Evolutionary conservation across 2,329 filamentous ascomycete species (phyloP).

Genomic region (Rhexocercosporidium sp.): DNA sequence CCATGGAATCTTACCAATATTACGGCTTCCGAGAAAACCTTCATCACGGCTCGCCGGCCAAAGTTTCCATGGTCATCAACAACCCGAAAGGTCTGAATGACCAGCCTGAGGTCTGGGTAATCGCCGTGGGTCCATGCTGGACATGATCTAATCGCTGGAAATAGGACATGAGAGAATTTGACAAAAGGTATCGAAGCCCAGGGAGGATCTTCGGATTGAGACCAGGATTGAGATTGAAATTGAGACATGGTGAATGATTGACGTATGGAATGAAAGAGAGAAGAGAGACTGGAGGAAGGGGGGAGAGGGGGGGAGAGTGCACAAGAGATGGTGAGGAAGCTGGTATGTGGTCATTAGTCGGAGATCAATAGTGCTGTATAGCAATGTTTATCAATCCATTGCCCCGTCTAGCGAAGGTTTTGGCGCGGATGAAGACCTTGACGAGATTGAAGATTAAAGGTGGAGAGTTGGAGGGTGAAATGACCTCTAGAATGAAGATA

Average conservation of each 20-base stretch:
- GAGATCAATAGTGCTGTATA: conserved; percentile 21
- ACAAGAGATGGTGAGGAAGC: not conserved
- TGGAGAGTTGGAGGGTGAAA: too few species aligned
- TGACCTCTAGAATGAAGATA: too few species aligned
- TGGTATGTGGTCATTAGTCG: conserved; percentile 14
- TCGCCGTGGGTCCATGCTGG: conserved; percentile 40
- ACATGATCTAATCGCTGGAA: conserved; percentile 27
- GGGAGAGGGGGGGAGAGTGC: not conserved
- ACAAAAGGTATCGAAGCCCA: conserved; percentile 35
- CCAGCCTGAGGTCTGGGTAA: conserved; percentile 34
- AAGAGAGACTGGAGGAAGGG: not conserved
- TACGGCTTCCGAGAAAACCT: conserved; percentile 47
- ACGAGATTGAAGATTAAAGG: too few species aligned
- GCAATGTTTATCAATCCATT: conserved; percentile 8
- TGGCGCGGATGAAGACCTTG: not conserved
- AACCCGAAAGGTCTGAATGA: conserved; percentile 33
- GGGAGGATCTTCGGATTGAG: conserved; percentile 27
- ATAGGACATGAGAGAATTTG: conserved; percentile 41
- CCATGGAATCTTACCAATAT: conserved; percentile 45
- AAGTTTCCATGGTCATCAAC: conserved; percentile 31
- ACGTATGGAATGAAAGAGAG: not conserved
- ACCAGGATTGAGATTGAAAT: conserved; percentile 22
- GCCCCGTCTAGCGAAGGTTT: not conserved
- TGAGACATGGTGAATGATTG: not conserved
- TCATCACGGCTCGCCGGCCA: conserved; percentile 40